Evolutionary conservation across 805 yeast species (phyloP).

Genomic region (Diddensiella caesifluorescens): DNA sequence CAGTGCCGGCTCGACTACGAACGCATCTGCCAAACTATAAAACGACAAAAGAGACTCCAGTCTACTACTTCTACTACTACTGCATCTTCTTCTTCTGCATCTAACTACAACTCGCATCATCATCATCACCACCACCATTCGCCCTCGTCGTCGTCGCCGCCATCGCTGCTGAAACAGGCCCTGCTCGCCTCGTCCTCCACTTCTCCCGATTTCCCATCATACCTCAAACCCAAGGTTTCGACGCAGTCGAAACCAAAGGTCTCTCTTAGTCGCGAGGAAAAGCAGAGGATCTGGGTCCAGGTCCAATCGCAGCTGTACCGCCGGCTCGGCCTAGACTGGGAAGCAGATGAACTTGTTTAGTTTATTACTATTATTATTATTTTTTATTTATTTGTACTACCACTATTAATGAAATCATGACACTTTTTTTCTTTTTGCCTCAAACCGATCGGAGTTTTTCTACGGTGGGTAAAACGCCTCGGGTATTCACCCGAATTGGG

Average conservation of each 20-base stretch:
- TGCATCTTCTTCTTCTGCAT: background rate
- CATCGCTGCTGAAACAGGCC: conserved; percentile 32
- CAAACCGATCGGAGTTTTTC: no score
- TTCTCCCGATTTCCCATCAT: conserved; percentile 23
- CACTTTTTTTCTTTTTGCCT: no score
- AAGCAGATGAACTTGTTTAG: conserved; percentile 28
- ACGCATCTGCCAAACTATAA: conserved; percentile 35
- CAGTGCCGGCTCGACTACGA: conserved; percentile 66
- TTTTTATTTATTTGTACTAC: conserved; percentile 1
- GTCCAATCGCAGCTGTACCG: conserved; percentile 57
- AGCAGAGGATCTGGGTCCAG: conserved; percentile 55
- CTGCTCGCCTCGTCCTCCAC: conserved; percentile 28
- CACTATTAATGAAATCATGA: no score
- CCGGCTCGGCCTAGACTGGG: conserved; percentile 58
- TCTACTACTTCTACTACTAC: conserved; percentile 4
- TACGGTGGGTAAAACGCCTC: no score
- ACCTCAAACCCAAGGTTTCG: conserved; percentile 25
- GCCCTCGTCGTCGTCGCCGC: conserved; percentile 13
- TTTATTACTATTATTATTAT: conserved; percentile 1
- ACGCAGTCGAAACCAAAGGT: conserved; percentile 19
- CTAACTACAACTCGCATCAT: no score
- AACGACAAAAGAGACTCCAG: conserved; percentile 18
- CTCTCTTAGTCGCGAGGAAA: conserved; percentile 48
- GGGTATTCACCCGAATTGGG: no score
- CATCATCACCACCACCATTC: no score